phyloP scores from a whole-genome alignment of 2,329 filamentous ascomycete species.

The Fusarium compactum region DNA sequence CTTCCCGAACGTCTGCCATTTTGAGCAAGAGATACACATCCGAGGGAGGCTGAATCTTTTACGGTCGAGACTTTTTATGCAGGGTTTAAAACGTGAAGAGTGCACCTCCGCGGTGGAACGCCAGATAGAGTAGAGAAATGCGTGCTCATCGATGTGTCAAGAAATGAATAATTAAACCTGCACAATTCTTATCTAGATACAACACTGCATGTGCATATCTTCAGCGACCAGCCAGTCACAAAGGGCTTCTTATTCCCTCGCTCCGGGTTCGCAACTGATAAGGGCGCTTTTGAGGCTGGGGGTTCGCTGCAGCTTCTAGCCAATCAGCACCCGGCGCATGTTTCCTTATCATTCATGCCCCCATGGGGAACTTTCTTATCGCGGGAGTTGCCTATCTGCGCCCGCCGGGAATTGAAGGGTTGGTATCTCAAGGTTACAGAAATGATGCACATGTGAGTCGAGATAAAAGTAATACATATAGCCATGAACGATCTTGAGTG shows the following conservation, averaged over 20 bases:
- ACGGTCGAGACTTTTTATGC: not conserved
- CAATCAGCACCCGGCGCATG: not conserved
- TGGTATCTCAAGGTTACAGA: conserved; percentile 15
- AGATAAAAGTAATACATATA: conserved; percentile 10
- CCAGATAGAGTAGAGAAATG: not conserved
- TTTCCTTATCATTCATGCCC: not conserved
- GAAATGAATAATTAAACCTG: conserved; percentile 25
- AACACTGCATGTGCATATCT: not conserved
- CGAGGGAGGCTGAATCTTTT: not conserved
- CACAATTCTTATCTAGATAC: conserved; percentile 23
- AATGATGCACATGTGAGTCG: not conserved
- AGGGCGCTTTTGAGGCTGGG: conserved; percentile 11
- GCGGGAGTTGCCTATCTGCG: conserved; percentile 21
- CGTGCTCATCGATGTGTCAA: conserved; percentile 21
- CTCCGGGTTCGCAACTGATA: conserved; percentile 8
- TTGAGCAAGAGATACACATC: not conserved
- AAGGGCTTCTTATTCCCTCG: conserved; percentile 8
- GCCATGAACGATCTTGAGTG: not conserved
- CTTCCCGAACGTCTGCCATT: not conserved
- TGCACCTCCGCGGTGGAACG: conserved; percentile 16
- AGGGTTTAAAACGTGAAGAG: not conserved
- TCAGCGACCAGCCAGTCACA: conserved; percentile 22
- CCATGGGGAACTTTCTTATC: conserved; percentile 11
- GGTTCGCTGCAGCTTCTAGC: not conserved
- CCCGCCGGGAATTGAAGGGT: conserved; percentile 17